Evolutionary conservation across 139 green algal species (phyloP).

Genomic region (Tetraselmis striata): DNA sequence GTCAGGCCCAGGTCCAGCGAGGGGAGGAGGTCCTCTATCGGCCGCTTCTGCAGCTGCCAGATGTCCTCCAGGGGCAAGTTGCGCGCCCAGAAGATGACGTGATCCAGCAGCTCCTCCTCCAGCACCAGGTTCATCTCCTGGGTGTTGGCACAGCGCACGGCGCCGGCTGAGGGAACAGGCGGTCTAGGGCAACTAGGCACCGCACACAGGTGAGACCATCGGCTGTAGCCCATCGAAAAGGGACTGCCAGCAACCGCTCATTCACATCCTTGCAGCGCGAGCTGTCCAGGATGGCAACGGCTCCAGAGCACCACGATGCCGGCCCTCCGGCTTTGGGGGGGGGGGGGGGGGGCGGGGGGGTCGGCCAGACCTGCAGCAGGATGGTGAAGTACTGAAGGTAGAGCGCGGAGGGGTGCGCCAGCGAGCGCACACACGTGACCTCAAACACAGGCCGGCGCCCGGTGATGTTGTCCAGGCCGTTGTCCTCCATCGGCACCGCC

Average conservation of each 20-base stretch:
- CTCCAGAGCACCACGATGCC: too few species aligned
- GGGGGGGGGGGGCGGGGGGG: too few species aligned
- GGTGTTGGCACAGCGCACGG: too few species aligned
- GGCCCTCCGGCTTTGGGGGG: too few species aligned
- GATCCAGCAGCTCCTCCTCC: slow-evolving; percentile 55
- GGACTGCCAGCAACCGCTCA: background rate
- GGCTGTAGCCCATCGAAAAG: slow-evolving; percentile 6
- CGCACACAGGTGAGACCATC: slow-evolving; percentile 12
- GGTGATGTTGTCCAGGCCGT: background rate
- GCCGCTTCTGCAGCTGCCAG: slow-evolving; percentile 13
- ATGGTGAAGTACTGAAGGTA: slow-evolving; percentile 34
- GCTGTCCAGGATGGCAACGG: too few species aligned
- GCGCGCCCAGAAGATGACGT: slow-evolving; percentile 25
- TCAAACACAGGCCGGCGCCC: background rate
- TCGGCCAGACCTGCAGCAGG: slow-evolving; percentile 15
- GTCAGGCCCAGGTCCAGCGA: background rate
- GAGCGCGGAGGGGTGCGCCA: slow-evolving; percentile 29
- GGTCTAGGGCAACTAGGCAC: background rate
- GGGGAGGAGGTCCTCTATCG: background rate
- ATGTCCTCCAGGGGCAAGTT: slow-evolving; percentile 33
- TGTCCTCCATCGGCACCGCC: background rate
- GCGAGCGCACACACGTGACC: background rate
- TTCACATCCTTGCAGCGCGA: too few species aligned
- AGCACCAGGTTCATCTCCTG: slow-evolving; percentile 51
- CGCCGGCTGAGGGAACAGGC: background rate